Conservation (phyloP, 257 asterid genomes). For the Agastache rugosa region DNA sequence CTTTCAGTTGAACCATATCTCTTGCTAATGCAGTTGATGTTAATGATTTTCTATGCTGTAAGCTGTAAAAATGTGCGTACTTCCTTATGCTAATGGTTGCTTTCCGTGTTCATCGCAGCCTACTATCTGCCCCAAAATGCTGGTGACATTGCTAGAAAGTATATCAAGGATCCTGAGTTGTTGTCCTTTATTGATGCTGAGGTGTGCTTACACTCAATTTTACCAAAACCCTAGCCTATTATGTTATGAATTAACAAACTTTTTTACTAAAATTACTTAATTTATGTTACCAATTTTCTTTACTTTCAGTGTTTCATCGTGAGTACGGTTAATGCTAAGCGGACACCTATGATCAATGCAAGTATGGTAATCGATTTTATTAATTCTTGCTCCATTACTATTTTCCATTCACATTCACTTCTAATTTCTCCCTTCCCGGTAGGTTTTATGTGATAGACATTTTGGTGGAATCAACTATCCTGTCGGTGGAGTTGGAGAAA, state of each 20-base stretch:
- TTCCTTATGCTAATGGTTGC: conserved; percentile 35
- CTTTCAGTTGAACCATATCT: conserved; percentile 4
- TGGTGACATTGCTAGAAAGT: conserved; percentile 87
- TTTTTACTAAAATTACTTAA: conserved; percentile 19
- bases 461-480: conserved; percentile 99
- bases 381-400: conserved; percentile 8
- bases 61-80: conserved; percentile 6
- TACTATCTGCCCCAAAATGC: conserved; percentile 96
- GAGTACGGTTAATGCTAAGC: conserved; percentile 88
- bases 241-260: not conserved
- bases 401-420: conserved; percentile 19
- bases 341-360: conserved; percentile 99
- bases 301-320: conserved; percentile 88
- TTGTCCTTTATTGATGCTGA: conserved; percentile 93
- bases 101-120: conserved; percentile 62
- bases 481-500: conserved; percentile 97
- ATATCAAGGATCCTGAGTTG: conserved; percentile 81
- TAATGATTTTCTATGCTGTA: not conserved
- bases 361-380: conserved; percentile 74
- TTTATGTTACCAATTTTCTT: conserved; percentile 30
- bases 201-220: conserved; percentile 54
- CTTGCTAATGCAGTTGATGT: too few relatives aligned
- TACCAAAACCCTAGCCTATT: conserved; percentile 19
- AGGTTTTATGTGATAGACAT: conserved; percentile 99
- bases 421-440: conserved; percentile 31